Base-by-base conservation (phyloP, 1,284 basidiomycete species). In the Fomitiporia mediterranea region DNA sequence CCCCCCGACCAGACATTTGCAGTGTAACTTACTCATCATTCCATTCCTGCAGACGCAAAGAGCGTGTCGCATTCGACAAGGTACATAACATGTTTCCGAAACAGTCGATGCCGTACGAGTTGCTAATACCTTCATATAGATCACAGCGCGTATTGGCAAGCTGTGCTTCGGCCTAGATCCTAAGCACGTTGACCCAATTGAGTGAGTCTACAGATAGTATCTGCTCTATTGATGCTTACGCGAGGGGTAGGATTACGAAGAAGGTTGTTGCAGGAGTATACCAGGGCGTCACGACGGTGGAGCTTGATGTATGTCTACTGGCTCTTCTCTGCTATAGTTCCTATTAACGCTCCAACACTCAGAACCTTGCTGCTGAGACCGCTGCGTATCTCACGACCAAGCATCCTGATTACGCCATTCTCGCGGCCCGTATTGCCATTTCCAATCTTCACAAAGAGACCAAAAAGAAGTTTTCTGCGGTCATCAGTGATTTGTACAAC, bases 401-500 rank as follows among this genome's bases (percentile, higher is more conserved):
- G 64, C 94, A 96, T 69, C 95, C 95, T 9, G 97, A 99, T 71
- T 99, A 99, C 67, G 96, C 97, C 28, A 89, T 99, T 60, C 90
- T 99, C 58, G 97, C 97, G 9, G 97, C 97, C 13, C 92, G 97
- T 63, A 98, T 99, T 56, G 96, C 96, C 60, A 96, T 99, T 68
- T 97, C 94, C 60, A 99, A 99, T 73, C 76, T 99, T 19, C 97
- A 99, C 82, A 99, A 99, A 71, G 96, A 99, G 76, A 99, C 97
- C 34, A 96, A 94, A 76, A 99, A 99, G 79, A 89, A 77, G 65
- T 99, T 99, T 70, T 94, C 92, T 13, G 82, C 88, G 63, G 95
- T 98, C 61, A 82, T 99, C 66, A 83, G 84, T 62, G 94, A 98
- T 69, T 76, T 99, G 51, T 94, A 97, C 72, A 78, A 83, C 55